Evolutionary conservation across 805 yeast genomes (phyloP).

Genomic region (Lipomyces sp.): DNA sequence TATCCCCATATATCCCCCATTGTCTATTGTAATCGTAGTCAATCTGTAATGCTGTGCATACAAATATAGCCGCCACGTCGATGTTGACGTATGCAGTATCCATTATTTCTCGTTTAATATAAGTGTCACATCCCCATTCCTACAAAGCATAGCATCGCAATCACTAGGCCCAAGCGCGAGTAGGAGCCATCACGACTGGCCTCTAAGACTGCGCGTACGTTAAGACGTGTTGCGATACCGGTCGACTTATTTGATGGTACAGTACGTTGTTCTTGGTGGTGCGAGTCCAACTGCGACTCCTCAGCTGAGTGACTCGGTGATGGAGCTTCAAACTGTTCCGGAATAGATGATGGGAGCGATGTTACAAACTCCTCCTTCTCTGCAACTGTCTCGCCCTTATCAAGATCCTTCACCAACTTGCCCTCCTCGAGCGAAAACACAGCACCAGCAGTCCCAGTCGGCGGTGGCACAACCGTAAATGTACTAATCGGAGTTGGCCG

Average conservation of each 20-base stretch:
- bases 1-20: no score
- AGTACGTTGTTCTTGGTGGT: background rate
- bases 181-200: slow-evolving; percentile 19
- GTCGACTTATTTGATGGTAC: slow-evolving; percentile 14
- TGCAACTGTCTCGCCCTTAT: background rate
- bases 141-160: slow-evolving; percentile 36
- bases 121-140: slow-evolving; percentile 31
- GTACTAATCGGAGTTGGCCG: slow-evolving; percentile 15
- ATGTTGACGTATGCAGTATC: background rate
- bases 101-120: background rate
- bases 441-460: background rate
- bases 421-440: background rate
- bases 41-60: no score
- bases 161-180: slow-evolving; percentile 28
- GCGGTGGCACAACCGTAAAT: slow-evolving; percentile 15
- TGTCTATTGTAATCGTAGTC: no score
- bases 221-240: slow-evolving; percentile 28
- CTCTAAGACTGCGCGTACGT: slow-evolving; percentile 27
- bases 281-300: background rate
- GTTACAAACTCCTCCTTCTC: background rate
- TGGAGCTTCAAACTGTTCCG: background rate
- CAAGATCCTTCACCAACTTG: background rate
- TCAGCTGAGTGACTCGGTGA: background rate
- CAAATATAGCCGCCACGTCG: background rate
- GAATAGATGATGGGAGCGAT: background rate